Evolutionary conservation across 371 early-diverging fungal genomes (phyloP).

Genomic region (Rhizopus stolonifer): DNA sequence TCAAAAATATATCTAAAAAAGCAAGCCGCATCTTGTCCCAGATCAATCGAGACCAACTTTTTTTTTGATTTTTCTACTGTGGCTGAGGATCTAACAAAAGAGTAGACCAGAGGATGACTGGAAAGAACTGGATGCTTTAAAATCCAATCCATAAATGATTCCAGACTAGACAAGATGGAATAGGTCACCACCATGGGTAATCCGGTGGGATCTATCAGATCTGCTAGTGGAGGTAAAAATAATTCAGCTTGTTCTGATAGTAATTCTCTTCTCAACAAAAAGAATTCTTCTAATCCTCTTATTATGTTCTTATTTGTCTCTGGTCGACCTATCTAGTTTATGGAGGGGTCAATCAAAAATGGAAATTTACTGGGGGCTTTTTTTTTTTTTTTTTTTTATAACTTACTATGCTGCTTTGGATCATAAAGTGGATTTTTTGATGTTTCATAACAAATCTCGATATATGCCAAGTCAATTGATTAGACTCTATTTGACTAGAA

Average conservation of each 20-base stretch:
- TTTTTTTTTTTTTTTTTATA: too few species aligned
- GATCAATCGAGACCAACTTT: neutral
- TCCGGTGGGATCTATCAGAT: conserved; percentile 35
- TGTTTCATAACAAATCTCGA: too few species aligned
- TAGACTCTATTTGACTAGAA: too few species aligned
- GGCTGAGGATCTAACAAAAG: conserved; percentile 43
- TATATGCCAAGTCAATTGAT: too few species aligned
- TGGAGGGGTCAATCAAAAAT: neutral
- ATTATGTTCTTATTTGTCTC: conserved; percentile 37
- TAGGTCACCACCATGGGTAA: conserved; percentile 38
- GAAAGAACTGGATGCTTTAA: conserved; percentile 46
- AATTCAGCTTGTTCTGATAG: conserved; percentile 49
- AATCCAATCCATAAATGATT: conserved; percentile 51
- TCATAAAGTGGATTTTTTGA: too few species aligned
- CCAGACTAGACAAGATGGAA: conserved; percentile 27
- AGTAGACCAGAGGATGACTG: conserved; percentile 46
- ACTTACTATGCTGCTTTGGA: too few species aligned
- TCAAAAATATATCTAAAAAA: conserved; percentile 37
- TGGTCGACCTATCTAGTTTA: conserved; percentile 24
- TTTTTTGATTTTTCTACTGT: neutral
- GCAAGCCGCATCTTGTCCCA: conserved; percentile 27
- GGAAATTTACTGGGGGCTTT: too few species aligned
- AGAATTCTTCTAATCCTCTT: conserved; percentile 49
- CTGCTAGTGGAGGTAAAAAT: conserved; percentile 50
- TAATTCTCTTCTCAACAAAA: conserved; percentile 40